Base-by-base conservation (phyloP, 1,284 basidiomycete species). In the Trametes polyzona region DNA sequence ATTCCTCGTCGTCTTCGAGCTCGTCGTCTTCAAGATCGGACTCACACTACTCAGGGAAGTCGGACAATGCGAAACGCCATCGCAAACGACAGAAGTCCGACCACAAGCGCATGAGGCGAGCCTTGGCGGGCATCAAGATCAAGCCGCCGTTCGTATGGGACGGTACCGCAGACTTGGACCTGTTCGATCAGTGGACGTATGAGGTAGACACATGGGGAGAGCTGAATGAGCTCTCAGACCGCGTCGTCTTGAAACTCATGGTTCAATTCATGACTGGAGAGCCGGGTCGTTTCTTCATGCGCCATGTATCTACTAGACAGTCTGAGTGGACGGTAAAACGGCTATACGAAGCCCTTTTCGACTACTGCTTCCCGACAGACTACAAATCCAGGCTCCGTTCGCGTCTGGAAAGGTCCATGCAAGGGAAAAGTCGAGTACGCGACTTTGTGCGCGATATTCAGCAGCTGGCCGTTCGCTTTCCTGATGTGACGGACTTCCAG, bases 341-440 rank as follows among this genome's bases (percentile, higher is more conserved):
- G 14, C 39, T 67, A 8, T 67, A 59, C 26, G 57, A 63, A 32
- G 64, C 53, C 2, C 19, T 65, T 9, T 67, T 65, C 39, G 46
- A 63, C 19, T 65, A 67, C 21, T 67, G 65, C 43, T 67, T 67
- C 52, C 65, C 59, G 5, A 23, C 48, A 2, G 65, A 67, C 37
- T 65, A 61, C 44, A 64, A 63, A 26, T 30, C 48, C 14, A 16
- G 40, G 4, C 42, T 67, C 21, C 52, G 60, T 3, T 17, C 51
- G 10, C 21, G 42, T n/a, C 52, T 64, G 12, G 49, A 60, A 37
- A 32, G 23, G 2, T 35, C 61, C 3, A 23, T 12, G 12, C 64
- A 67, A 46, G 63, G 65, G 1, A 47, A 52, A 2, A 19, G 19
- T 1, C 26, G 41, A 6, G 58, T 63, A 7, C 58, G 61, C 3